These are phyloP conservation scores for Pisolithus microcarpus DNA, from an alignment of 768 basidiomycete species.

Conservation along the genomic window DNA sequence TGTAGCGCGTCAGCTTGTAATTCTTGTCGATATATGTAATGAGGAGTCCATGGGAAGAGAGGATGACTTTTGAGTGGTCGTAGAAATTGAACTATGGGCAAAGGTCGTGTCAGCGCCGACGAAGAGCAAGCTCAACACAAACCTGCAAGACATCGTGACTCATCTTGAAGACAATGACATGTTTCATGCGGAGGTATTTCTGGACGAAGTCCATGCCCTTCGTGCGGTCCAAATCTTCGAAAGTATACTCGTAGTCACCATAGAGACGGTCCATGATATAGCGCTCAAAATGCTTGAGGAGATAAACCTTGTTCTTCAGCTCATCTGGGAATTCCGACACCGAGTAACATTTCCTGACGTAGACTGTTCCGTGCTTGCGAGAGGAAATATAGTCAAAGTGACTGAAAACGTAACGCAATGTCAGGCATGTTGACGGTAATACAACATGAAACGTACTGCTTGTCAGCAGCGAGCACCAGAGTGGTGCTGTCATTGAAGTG, in stretches of 20 bases:
- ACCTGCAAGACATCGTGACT: constrained; percentile 96
- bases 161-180: constrained; percentile 93
- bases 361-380: constrained; percentile 56
- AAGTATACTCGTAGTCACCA: constrained; percentile 80
- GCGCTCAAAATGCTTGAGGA: constrained; percentile 87
- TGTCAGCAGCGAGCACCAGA: constrained; percentile 78
- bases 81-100: constrained; percentile 88
- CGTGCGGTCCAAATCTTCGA: constrained; percentile 54
- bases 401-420: constrained; percentile 31
- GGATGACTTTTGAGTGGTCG: constrained; percentile 91
- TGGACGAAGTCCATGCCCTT: constrained; percentile 94
- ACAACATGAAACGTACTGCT: constrained; percentile 49
- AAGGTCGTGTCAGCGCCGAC: constrained; percentile 2
- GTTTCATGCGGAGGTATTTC: constrained; percentile 94
- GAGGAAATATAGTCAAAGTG: constrained; percentile 86
- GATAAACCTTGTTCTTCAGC: constrained; percentile 83
- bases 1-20: constrained; percentile 68
- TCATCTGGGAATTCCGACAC: constrained; percentile 71
- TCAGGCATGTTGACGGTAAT: background rate
- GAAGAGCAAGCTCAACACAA: constrained; percentile 13
- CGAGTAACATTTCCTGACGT: constrained; percentile 64
- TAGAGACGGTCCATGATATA: constrained; percentile 92
- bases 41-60: constrained; percentile 71
- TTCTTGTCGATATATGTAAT: constrained; percentile 91
- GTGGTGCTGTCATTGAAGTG: constrained; percentile 96